Conservation (phyloP, 805 yeast genomes). For the Saccharomycodes ludwigii region DNA sequence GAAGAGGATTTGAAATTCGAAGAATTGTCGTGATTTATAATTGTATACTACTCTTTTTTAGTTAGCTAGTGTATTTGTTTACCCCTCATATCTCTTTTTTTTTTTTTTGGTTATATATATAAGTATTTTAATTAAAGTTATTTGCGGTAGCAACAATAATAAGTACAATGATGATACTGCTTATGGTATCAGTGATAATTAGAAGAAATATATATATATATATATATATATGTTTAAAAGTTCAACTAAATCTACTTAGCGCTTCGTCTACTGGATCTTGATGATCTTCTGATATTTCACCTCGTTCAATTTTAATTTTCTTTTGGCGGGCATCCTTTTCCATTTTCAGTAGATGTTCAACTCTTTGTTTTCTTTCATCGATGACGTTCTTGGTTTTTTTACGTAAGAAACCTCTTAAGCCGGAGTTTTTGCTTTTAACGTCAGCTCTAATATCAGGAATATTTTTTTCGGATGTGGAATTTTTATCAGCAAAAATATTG, state of each 20-base stretch:
- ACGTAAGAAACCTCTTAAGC: slow-evolving; percentile 65
- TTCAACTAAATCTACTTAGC: slow-evolving; percentile 25
- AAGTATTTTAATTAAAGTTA: too few species aligned
- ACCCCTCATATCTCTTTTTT: too few species aligned
- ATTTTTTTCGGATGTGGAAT: slow-evolving; percentile 29
- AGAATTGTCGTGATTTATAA: too few species aligned
- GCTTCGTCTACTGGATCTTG: slow-evolving; percentile 29
- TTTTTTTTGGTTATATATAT: too few species aligned
- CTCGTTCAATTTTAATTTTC: slow-evolving; percentile 30
- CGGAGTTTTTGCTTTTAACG: slow-evolving; percentile 70
- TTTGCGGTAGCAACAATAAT: too few species aligned
- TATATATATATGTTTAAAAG: neutral
- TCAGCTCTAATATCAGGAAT: slow-evolving; percentile 54
- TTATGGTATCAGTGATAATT: too few species aligned
- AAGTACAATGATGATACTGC: too few species aligned
- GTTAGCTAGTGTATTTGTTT: too few species aligned
- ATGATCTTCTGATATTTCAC: slow-evolving; percentile 43
- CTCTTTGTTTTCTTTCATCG: slow-evolving; percentile 69
- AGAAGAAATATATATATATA: slow-evolving; percentile 1
- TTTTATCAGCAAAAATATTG: slow-evolving; percentile 16
- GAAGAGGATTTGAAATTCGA: slow-evolving; percentile 20
- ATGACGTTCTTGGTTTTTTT: slow-evolving; percentile 77
- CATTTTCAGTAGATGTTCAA: slow-evolving; percentile 57
- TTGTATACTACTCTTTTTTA: too few species aligned
- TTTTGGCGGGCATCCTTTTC: slow-evolving; percentile 63